Evolutionary conservation across 306 rosid species (phyloP).

Genomic region (Macrotyloma uniflorum): DNA sequence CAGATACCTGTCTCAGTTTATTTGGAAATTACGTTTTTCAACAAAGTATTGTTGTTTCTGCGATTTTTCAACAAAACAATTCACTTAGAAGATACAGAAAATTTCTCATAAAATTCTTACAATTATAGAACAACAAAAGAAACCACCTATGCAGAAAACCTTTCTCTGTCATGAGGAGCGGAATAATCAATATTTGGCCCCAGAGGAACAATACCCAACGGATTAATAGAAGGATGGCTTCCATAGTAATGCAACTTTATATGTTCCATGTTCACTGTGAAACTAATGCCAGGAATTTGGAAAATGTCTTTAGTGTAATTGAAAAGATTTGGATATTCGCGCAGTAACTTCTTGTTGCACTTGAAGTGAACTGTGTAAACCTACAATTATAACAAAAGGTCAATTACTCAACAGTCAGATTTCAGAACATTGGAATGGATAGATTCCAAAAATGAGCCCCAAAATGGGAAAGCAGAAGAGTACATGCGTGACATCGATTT

Average conservation of each 20-base stretch:
- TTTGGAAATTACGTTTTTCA: slow-evolving; percentile 10
- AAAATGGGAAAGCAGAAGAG: slow-evolving; percentile 4
- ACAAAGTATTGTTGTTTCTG: slow-evolving; percentile 6
- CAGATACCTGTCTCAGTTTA: slow-evolving; percentile 27
- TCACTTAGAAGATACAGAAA: slow-evolving; percentile 3
- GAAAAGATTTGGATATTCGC: slow-evolving; percentile 83
- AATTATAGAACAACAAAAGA: slow-evolving; percentile 6
- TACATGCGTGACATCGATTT: neutral
- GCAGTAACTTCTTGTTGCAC: slow-evolving; percentile 86
- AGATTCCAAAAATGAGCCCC: neutral
- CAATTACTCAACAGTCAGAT: neutral
- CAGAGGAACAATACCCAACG: slow-evolving; percentile 73
- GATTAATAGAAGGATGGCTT: slow-evolving; percentile 88
- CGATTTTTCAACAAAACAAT: slow-evolving; percentile 20
- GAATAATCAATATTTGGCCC: slow-evolving; percentile 75
- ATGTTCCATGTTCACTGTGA: slow-evolving; percentile 80
- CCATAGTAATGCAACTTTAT: slow-evolving; percentile 83
- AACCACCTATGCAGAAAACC: slow-evolving; percentile 58
- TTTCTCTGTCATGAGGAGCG: slow-evolving; percentile 73
- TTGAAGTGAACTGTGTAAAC: slow-evolving; percentile 94
- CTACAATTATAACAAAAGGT: slow-evolving; percentile 45
- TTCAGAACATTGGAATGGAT: neutral
- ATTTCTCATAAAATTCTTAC: neutral
- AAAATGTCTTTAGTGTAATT: slow-evolving; percentile 82
- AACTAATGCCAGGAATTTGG: slow-evolving; percentile 76